Evolutionary conservation across 768 basidiomycete genomes (phyloP).

Genomic region (Clitopilus passeckerianus): DNA sequence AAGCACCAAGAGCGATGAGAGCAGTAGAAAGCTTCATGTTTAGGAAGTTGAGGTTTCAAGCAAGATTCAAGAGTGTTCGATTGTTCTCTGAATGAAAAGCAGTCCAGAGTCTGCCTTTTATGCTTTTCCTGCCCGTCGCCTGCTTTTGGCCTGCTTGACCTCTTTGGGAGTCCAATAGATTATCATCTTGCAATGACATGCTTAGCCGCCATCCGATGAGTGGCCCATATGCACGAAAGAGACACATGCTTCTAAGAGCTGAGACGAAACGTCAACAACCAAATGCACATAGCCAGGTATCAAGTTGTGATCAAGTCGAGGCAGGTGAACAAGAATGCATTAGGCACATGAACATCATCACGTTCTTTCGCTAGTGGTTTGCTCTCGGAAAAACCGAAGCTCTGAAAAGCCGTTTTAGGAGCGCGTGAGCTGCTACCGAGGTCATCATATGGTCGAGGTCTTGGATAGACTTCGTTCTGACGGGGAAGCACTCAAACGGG

Average conservation of each 20-base stretch:
- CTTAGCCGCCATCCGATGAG: background rate
- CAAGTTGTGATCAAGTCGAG: background rate
- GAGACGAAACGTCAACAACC: background rate
- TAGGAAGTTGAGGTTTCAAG: background rate
- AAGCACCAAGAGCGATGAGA: conserved; percentile 19
- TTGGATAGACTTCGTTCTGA: background rate
- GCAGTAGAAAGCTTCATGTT: conserved; percentile 11
- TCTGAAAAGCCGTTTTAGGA: background rate
- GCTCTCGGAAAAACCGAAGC: background rate
- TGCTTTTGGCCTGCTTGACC: too few species aligned
- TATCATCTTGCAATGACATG: background rate
- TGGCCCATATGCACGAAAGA: background rate
- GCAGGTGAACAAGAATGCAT: background rate
- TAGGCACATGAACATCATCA: background rate
- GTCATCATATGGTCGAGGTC: background rate
- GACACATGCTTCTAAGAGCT: background rate
- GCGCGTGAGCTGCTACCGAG: background rate
- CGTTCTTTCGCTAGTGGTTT: background rate
- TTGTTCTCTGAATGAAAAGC: background rate
- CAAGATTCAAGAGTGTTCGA: background rate
- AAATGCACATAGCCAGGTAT: background rate
- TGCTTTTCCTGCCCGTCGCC: background rate
- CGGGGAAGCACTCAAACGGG: background rate
- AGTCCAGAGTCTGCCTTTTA: background rate
- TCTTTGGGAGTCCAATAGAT: background rate